Conservation (phyloP, 257 asterid genomes). For the Salvia splendens region DNA sequence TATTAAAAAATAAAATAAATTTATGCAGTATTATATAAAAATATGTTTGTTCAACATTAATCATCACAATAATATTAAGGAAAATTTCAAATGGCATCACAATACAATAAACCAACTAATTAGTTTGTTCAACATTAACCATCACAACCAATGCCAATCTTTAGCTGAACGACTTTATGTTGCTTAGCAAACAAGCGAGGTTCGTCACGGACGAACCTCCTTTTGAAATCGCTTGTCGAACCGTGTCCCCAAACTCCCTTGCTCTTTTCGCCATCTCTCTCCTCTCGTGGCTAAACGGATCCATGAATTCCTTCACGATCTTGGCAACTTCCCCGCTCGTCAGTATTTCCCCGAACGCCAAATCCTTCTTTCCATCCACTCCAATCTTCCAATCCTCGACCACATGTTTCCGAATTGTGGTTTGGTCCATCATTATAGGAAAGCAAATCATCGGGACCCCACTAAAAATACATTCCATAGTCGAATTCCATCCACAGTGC, state of each 20-base stretch:
- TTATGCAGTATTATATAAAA: no score
- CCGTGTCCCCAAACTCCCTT: conserved; percentile 35
- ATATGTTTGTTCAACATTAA: no score
- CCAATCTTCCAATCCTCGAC: conserved; percentile 77
- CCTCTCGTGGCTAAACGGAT: conserved; percentile 44
- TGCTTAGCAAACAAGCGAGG: no score
- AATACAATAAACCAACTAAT: no score
- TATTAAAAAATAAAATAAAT: no score
- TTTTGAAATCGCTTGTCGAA: conserved; percentile 18
- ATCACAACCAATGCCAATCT: no score
- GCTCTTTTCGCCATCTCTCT: conserved; percentile 41
- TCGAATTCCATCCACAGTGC: conserved; percentile 78
- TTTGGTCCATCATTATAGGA: conserved; percentile 59
- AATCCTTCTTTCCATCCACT: conserved; percentile 43
- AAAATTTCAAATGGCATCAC: no score
- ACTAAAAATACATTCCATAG: conserved; percentile 53
- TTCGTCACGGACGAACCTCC: neutral
- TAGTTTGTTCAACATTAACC: no score
- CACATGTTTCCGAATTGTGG: conserved; percentile 47
- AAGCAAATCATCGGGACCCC: conserved; percentile 61
- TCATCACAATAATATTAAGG: no score
- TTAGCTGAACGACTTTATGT: no score
- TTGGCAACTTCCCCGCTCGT: conserved; percentile 41
- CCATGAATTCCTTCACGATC: conserved; percentile 54
- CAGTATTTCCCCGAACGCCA: conserved; percentile 35